Conservation (phyloP, 177 flowering plant genomes). For the Vitis hybrid region DNA sequence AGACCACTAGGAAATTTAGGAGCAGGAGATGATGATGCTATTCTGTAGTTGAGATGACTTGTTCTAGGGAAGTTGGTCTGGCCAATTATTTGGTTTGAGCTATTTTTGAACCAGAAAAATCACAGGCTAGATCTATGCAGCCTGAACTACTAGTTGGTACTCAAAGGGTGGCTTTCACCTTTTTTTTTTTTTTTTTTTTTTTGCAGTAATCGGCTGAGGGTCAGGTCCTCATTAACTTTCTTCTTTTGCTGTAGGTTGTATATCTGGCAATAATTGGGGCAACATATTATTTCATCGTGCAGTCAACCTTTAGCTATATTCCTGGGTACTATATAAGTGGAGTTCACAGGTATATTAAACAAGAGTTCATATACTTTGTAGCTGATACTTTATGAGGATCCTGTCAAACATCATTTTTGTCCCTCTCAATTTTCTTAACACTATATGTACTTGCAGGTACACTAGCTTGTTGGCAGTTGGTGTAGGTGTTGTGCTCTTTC, state of each 20-base stretch:
- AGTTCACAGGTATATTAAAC: conserved; percentile 60
- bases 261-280: conserved; percentile 75
- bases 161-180: not conserved
- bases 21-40: no score
- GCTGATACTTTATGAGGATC: not conserved
- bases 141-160: not conserved
- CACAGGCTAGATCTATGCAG: no score
- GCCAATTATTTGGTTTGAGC: no score
- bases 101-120: no score
- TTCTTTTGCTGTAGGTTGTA: conserved; percentile 48
- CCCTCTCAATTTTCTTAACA: conserved; percentile 7
- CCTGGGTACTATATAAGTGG: conserved; percentile 84
- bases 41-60: no score
- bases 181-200: not conserved
- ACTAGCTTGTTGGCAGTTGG: conserved; percentile 77
- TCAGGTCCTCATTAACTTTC: not conserved
- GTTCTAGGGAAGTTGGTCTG: no score
- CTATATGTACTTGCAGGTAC: conserved; percentile 56
- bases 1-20: no score
- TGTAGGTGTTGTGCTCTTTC: conserved; percentile 76
- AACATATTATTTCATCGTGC: conserved; percentile 52
- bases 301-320: conserved; percentile 68
- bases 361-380: not conserved
- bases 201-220: not conserved
- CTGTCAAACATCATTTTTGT: not conserved